Evolutionary conservation across 192 early-diverging fungal genomes (phyloP).

Genomic region (Coemansia sp.): DNA sequence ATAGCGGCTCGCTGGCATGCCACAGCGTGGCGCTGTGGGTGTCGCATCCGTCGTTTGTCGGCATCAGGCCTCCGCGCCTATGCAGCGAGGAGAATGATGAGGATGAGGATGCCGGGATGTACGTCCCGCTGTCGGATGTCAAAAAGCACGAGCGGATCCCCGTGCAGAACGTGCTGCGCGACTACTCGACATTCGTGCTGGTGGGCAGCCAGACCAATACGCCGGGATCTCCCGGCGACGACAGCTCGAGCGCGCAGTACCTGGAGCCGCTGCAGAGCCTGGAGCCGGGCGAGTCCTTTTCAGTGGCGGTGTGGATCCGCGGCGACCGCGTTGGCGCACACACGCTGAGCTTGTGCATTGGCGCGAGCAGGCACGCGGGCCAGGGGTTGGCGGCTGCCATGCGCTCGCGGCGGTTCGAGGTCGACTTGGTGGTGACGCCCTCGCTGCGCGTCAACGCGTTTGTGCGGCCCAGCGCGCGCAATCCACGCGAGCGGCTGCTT

Average conservation of each 20-base stretch:
- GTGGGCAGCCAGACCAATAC: conserved; percentile 6
- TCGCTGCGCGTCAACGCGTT: conserved; percentile 95
- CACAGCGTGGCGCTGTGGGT: conserved; percentile 72
- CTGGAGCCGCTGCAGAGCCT: conserved; percentile 48
- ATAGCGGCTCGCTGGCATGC: conserved; percentile 59
- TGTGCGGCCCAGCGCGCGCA: conserved; percentile 78
- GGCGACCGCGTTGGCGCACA: conserved; percentile 92
- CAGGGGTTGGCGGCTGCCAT: conserved; percentile 7
- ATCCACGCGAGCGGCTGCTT: conserved; percentile 83
- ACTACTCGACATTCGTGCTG: conserved; percentile 37
- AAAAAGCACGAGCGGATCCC: conserved; percentile 9
- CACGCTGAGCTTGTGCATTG: conserved; percentile 40
- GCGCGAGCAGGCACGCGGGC: conserved; percentile 10
- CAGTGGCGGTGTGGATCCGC: conserved; percentile 87
- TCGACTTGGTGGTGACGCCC: conserved; percentile 69
- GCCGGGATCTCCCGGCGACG: neutral
- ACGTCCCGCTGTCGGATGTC: conserved; percentile 1
- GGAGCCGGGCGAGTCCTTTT: conserved; percentile 67
- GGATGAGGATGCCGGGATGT: conserved; percentile 3
- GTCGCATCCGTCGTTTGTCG: conserved; percentile 88
- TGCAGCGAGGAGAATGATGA: neutral
- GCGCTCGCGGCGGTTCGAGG: conserved; percentile 44
- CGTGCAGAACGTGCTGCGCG: conserved; percentile 33
- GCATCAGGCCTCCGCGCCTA: conserved; percentile 26
- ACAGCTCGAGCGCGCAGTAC: conserved; percentile 4